These are phyloP conservation scores for Daldinia sp. DNA, from an alignment of 2,329 filamentous ascomycete species.

Conservation along the genomic window DNA sequence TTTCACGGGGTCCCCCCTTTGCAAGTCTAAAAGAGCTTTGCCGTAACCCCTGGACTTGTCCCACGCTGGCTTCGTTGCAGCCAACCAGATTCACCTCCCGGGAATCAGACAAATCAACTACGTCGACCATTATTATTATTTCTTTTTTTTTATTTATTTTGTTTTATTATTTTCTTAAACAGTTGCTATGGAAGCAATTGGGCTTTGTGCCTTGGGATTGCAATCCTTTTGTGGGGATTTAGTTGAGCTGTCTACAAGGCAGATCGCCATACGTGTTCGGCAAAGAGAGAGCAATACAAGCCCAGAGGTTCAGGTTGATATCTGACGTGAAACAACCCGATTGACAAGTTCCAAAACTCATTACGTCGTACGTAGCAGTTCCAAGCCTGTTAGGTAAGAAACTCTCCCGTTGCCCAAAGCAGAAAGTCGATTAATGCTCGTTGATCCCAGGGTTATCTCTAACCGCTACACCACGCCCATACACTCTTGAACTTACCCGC, in stretches of 20 bases:
- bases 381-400: conserved; percentile 29
- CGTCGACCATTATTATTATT: conserved; percentile 18
- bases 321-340: conserved; percentile 39
- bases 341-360: conserved; percentile 30
- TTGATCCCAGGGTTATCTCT: conserved; percentile 31
- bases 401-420: conserved; percentile 35
- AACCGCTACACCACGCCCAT: conserved; percentile 30
- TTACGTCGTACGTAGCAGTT: conserved; percentile 29
- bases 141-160: conserved; percentile 24
- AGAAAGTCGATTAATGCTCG: conserved; percentile 40
- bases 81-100: conserved; percentile 32
- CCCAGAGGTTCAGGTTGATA: conserved; percentile 26
- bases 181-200: conserved; percentile 30
- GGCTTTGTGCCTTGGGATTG: conserved; percentile 33
- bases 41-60: conserved; percentile 30
- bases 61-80: conserved; percentile 25
- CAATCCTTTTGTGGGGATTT: conserved; percentile 44
- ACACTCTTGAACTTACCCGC: conserved; percentile 29
- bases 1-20: conserved; percentile 21
- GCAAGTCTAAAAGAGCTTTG: conserved; percentile 36
- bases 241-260: conserved; percentile 38
- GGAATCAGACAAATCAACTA: conserved; percentile 28
- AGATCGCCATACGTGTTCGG: conserved; percentile 43
- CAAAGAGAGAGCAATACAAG: conserved; percentile 26
- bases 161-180: conserved; percentile 18